Conservation (phyloP, 2,329 filamentous ascomycete genomes). For the Fusarium euwallaceae region DNA sequence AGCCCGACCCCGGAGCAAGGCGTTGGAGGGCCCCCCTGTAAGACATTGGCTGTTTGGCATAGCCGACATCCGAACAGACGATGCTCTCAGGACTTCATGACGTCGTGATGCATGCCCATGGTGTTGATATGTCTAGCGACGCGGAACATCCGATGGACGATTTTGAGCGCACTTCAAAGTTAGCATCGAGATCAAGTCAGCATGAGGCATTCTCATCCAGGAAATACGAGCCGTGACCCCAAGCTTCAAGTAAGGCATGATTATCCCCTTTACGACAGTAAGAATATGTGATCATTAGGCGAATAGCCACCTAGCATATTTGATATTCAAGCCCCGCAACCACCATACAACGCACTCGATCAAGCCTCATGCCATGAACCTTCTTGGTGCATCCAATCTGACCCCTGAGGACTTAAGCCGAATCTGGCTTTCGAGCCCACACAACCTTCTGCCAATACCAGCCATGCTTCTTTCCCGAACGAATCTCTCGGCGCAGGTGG, state of each 20-base stretch:
- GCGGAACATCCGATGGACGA: not conserved
- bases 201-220: no score
- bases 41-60: not conserved
- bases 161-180: not conserved
- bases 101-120: not conserved
- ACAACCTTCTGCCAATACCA: slow-evolving; percentile 11
- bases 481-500: slow-evolving; percentile 1
- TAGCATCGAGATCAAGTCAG: no score
- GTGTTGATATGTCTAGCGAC: not conserved
- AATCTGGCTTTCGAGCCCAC: slow-evolving; percentile 3
- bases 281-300: not conserved
- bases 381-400: not conserved
- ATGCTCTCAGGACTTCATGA: not conserved
- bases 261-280: not conserved
- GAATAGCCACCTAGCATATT: not conserved
- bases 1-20: not conserved
- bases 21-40: not conserved
- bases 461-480: slow-evolving; percentile 4
- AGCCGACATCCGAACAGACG: not conserved
- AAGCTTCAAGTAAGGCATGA: no score
- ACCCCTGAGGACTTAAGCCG: not conserved
- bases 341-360: not conserved
- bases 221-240: no score
- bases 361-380: not conserved
- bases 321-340: not conserved